Evolutionary conservation across 805 yeast species (phyloP).

Genomic region (Candida oleophila): DNA sequence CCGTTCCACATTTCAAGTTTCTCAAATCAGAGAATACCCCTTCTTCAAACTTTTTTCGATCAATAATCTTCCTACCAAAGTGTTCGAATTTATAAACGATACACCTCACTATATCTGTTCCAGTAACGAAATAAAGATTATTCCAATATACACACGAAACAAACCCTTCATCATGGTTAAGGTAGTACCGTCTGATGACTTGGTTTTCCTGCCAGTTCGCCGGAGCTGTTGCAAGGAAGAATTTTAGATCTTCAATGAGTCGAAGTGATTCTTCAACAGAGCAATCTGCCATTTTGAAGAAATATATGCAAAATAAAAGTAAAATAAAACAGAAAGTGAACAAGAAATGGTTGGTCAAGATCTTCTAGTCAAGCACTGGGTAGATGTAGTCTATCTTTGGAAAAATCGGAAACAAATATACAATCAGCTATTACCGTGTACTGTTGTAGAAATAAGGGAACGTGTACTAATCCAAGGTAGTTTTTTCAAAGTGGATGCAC

Average conservation of each 20-base stretch:
- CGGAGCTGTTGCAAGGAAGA: conserved; percentile 90
- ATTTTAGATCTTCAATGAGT: conserved; percentile 74
- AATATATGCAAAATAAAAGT: not conserved
- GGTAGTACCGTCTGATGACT: conserved; percentile 77
- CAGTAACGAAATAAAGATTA: conserved; percentile 84
- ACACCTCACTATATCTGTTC: conserved; percentile 94
- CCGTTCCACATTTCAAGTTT: conserved; percentile 78
- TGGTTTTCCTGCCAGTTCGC: conserved; percentile 91
- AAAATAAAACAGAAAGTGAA: too few species aligned
- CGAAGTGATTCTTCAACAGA: conserved; percentile 48
- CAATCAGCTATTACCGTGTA: too few species aligned
- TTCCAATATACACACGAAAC: conserved; percentile 94
- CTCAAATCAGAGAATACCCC: conserved; percentile 92
- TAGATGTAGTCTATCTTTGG: too few species aligned
- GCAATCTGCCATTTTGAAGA: conserved; percentile 2
- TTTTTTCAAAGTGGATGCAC: too few species aligned
- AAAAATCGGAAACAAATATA: too few species aligned
- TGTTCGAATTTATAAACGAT: conserved; percentile 84
- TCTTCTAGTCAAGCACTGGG: too few species aligned
- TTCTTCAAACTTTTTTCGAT: conserved; percentile 93
- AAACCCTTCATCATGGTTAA: conserved; percentile 87
- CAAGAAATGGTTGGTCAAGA: too few species aligned
- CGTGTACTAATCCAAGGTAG: too few species aligned
- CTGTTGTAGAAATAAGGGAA: too few species aligned
- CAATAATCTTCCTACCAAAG: conserved; percentile 81